A percentile compares a stretch with the other conserved stretches of the same genome.
Conservation (phyloP, 805 yeast genomes). For the Saccharomyces eubayanus region DNA sequence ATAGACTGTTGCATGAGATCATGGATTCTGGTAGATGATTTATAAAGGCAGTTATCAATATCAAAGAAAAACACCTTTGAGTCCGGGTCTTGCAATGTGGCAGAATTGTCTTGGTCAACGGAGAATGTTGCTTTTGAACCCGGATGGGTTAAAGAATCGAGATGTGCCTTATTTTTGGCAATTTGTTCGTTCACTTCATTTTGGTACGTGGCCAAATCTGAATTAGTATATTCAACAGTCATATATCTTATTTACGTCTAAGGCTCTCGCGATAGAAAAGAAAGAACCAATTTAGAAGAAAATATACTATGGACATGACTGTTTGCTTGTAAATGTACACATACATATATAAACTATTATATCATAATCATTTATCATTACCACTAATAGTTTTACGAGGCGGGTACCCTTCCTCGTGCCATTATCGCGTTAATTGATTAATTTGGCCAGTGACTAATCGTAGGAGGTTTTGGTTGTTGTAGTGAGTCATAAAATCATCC, state of each 20-base stretch:
- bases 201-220: conserved; percentile 10
- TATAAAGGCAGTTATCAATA: conserved; percentile 84
- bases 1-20: conserved; percentile 79
- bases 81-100: conserved; percentile 19
- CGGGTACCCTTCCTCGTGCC: background rate
- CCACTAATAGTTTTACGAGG: background rate
- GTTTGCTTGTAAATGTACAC: background rate
- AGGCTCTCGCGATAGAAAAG: background rate
- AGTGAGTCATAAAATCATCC: conserved; percentile 1
- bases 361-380: background rate
- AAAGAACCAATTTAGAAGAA: background rate
- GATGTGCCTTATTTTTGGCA: conserved; percentile 25
- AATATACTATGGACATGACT: background rate
- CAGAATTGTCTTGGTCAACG: conserved; percentile 18
- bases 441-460: background rate
- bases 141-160: conserved; percentile 29
- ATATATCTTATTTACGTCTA: conserved; percentile 1
- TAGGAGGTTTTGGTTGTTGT: background rate
- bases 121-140: conserved; percentile 29
- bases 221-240: conserved; percentile 8
- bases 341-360: background rate
- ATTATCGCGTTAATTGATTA: background rate
- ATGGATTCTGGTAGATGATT: conserved; percentile 60
- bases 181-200: conserved; percentile 21
- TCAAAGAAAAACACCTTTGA: conserved; percentile 62